Conservation (phyloP, 352 stramenopile genomes). For the Pythium scleroteichum region DNA sequence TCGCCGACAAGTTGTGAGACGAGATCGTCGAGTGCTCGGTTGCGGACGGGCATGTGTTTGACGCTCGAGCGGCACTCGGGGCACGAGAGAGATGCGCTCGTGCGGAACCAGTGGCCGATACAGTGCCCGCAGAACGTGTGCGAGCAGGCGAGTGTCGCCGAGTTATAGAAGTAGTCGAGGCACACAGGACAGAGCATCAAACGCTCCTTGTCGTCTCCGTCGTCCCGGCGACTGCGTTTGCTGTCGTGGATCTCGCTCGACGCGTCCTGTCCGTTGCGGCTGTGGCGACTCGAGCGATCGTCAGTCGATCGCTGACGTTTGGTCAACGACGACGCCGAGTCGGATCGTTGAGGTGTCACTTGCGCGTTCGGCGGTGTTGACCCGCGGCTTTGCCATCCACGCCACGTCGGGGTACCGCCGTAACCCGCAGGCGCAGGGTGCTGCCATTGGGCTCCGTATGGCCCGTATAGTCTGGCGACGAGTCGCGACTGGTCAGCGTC, state of each 20-base stretch:
- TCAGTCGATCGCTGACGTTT: conserved; percentile 20
- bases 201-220: conserved; percentile 51
- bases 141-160: conserved; percentile 77
- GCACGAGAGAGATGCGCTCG: conserved; percentile 59
- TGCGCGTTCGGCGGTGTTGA: not conserved
- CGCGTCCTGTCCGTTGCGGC: conserved; percentile 19
- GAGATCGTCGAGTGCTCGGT: conserved; percentile 80
- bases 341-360: not conserved
- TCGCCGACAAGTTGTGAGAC: conserved; percentile 68
- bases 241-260: conserved; percentile 16
- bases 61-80: conserved; percentile 73
- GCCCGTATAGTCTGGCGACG: conserved; percentile 34
- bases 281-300: conserved; percentile 6
- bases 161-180: conserved; percentile 79
- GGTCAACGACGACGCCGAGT: conserved; percentile 3
- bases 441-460: not conserved
- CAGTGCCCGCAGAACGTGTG: conserved; percentile 85
- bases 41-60: conserved; percentile 69
- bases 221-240: conserved; percentile 26
- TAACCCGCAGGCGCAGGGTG: not conserved
- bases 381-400: not conserved
- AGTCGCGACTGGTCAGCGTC: conserved; percentile 45
- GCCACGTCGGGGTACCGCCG: conserved; percentile 3
- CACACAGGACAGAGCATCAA: conserved; percentile 83
- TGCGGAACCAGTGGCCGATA: conserved; percentile 78